Conservation (phyloP, 2,329 filamentous ascomycete species). For the Orbilia oligospora region DNA sequence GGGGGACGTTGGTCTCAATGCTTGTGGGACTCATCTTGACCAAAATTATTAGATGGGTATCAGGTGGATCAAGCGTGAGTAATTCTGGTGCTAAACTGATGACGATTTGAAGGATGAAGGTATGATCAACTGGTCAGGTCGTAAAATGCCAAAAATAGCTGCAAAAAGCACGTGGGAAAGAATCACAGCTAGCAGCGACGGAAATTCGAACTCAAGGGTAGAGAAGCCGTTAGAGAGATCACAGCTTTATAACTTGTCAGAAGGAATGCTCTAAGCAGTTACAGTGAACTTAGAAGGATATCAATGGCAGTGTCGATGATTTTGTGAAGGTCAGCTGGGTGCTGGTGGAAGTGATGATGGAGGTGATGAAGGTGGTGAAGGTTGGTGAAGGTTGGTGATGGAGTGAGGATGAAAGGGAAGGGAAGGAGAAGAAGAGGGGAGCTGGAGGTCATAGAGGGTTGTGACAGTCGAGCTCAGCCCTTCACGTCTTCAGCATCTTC, state of each 20-base stretch:
- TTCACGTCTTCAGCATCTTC: background rate
- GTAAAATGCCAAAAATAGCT: background rate
- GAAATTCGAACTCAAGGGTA: background rate
- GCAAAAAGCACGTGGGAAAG: background rate
- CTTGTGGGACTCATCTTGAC: background rate
- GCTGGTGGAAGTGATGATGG: background rate
- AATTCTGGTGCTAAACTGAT: background rate
- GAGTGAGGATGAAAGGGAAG: background rate
- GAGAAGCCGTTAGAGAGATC: background rate
- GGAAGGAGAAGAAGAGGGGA: background rate
- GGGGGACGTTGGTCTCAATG: too few relatives aligned
- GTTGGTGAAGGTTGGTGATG: constrained; percentile 6
- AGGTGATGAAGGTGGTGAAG: background rate
- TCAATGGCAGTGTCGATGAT: background rate
- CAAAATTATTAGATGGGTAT: background rate
- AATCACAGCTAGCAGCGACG: constrained; percentile 7
- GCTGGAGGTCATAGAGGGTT: background rate
- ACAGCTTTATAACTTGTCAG: background rate
- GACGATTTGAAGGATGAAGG: background rate
- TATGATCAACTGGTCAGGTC: background rate
- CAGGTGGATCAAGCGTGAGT: background rate
- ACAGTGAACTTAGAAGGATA: background rate
- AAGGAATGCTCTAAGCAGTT: background rate
- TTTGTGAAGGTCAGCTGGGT: background rate
- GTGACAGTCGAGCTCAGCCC: background rate